A percentile compares a stretch with the other conserved stretches of the same genome.
Evolutionary conservation across 2,329 filamentous ascomycete species (phyloP).

Genomic region (Fusarium denticulatum): DNA sequence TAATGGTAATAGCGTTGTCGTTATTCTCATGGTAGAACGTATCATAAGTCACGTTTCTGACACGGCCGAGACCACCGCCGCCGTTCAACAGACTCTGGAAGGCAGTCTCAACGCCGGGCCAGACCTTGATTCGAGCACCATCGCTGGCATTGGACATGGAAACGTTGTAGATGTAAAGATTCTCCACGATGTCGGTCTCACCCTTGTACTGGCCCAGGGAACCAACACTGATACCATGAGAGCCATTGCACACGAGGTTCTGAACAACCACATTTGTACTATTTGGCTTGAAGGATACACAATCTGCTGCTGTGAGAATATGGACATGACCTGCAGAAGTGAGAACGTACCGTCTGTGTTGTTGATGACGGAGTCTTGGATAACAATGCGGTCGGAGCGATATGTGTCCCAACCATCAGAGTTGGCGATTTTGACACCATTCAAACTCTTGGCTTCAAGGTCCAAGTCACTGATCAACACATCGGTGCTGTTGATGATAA

Average conservation of each 20-base stretch:
- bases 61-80: slow-evolving; percentile 62
- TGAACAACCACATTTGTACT: slow-evolving; percentile 75
- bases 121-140: slow-evolving; percentile 78
- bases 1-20: slow-evolving; percentile 54
- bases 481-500: slow-evolving; percentile 72
- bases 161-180: slow-evolving; percentile 72
- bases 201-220: slow-evolving; percentile 74
- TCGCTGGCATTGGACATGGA: slow-evolving; percentile 69
- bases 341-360: slow-evolving; percentile 37
- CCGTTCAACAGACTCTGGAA: slow-evolving; percentile 65
- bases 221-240: slow-evolving; percentile 78
- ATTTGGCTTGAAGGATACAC: slow-evolving; percentile 80
- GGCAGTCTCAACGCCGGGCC: slow-evolving; percentile 61
- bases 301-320: slow-evolving; percentile 54
- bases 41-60: slow-evolving; percentile 75
- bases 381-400: slow-evolving; percentile 68
- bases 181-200: slow-evolving; percentile 73
- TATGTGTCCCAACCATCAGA: slow-evolving; percentile 75
- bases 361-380: slow-evolving; percentile 70
- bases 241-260: slow-evolving; percentile 73
- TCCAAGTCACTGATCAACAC: slow-evolving; percentile 71
- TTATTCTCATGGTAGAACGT: slow-evolving; percentile 69
- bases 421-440: slow-evolving; percentile 54
- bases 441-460: slow-evolving; percentile 57
- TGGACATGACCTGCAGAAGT: accelerated